These are phyloP conservation scores for Pichia rugopelliculosa DNA, from an alignment of 805 yeast genomes.

Conservation along the genomic window DNA sequence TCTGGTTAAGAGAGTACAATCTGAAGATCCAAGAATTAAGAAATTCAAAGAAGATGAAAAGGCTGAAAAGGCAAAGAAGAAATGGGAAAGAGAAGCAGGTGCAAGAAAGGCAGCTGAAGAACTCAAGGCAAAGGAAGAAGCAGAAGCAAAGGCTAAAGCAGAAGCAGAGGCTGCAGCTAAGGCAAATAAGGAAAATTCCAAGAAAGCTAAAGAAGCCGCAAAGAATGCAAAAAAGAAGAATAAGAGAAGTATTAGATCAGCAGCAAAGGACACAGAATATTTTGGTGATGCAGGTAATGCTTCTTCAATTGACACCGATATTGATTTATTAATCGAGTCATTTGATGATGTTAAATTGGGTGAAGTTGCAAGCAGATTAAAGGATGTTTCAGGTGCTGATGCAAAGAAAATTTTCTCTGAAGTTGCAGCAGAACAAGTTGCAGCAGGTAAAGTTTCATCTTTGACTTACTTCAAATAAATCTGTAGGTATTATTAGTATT, in stretches of 20 bases:
- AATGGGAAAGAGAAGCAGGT: slow-evolving; percentile 98
- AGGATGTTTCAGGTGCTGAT: slow-evolving; percentile 44
- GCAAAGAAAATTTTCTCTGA: slow-evolving; percentile 56
- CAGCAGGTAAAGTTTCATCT: slow-evolving; percentile 43
- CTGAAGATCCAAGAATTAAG: slow-evolving; percentile 93
- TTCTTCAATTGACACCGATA: slow-evolving; percentile 65
- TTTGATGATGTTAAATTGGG: slow-evolving; percentile 75
- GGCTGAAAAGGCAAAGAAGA: slow-evolving; percentile 87
- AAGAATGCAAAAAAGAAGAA: slow-evolving; percentile 96
- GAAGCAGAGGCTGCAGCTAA: slow-evolving; percentile 70
- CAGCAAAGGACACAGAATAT: slow-evolving; percentile 78
- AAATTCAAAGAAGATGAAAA: slow-evolving; percentile 88
- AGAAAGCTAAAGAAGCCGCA: slow-evolving; percentile 87
- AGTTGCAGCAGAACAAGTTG: slow-evolving; percentile 45
- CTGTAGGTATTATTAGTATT: slow-evolving; percentile 2
- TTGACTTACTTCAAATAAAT: slow-evolving; percentile 8
- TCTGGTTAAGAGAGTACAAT: slow-evolving; percentile 78
- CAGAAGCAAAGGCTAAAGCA: slow-evolving; percentile 73
- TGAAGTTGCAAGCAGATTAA: slow-evolving; percentile 63
- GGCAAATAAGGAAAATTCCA: slow-evolving; percentile 52
- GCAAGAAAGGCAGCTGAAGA: slow-evolving; percentile 93
- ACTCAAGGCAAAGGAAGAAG: slow-evolving; percentile 79
- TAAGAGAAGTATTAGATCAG: slow-evolving; percentile 50
- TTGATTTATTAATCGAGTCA: slow-evolving; percentile 69
- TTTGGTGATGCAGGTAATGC: slow-evolving; percentile 73